These are phyloP conservation scores for Areca catechu DNA, from an alignment of 176 grass and related monocot genomes.

Conservation along the genomic window DNA sequence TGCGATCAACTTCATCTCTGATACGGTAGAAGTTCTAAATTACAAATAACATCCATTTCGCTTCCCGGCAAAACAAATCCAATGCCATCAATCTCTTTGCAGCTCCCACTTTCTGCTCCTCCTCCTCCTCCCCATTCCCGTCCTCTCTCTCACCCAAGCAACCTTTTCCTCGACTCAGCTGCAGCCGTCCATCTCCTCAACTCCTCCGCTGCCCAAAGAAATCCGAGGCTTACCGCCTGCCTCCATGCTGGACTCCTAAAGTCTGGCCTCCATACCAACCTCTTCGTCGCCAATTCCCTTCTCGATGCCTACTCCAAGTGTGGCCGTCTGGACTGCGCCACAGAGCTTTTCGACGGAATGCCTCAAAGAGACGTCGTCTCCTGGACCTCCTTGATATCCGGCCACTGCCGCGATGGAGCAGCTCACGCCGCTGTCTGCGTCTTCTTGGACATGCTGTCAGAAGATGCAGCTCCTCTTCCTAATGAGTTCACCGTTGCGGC, in stretches of 20 bases:
- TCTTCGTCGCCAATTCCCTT: constrained; percentile 17
- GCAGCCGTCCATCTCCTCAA: constrained; percentile 30
- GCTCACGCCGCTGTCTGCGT: constrained; percentile 31
- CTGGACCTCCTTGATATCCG: constrained; percentile 47
- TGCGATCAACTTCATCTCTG: no score
- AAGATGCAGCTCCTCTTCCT: constrained; percentile 17
- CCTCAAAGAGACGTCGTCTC: constrained; percentile 53
- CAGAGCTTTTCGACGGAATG: constrained; percentile 48
- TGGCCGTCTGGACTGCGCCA: constrained; percentile 30
- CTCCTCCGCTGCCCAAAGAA: constrained; percentile 22
- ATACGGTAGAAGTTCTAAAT: no score
- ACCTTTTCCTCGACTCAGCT: constrained; percentile 3
- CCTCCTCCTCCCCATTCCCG: not conserved
- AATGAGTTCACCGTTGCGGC: constrained; percentile 61
- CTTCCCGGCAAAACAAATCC: not conserved
- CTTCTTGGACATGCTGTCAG: constrained; percentile 42
- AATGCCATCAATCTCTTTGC: not conserved
- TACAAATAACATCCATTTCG: not conserved
- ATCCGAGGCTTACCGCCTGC: constrained; percentile 8
- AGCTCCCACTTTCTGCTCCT: not conserved
- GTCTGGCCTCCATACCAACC: constrained; percentile 12
- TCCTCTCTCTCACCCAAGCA: no score
- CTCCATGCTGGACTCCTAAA: constrained; percentile 37
- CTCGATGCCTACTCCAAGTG: constrained; percentile 18
- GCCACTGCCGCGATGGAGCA: constrained; percentile 28